Base-by-base conservation (phyloP, 2,329 filamentous ascomycete species). In the Alternaria postmessia region DNA sequence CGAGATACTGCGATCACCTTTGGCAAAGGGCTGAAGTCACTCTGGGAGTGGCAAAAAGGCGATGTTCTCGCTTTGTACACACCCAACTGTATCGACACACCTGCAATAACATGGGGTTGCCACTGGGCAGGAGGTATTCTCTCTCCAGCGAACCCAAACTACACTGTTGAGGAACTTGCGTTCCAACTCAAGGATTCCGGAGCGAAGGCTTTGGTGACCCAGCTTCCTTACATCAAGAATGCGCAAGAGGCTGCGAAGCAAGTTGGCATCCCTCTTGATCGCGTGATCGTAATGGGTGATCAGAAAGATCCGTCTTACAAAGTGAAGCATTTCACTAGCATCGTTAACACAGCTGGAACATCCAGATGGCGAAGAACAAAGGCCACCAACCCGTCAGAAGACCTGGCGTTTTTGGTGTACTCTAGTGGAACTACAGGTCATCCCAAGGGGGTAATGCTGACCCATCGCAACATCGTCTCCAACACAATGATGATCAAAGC, bases 371-470 rank as follows among this genome's bases (percentile, higher is more conserved):
- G 87, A 18, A 85, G 85, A 56, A 82, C 88, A 5, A 88, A 86
- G 68, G 69, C 65, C 7, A 79, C 93, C 52, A 83, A 91, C 49
- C 87, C 92, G 0, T 84, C 85, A 51, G 89, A 88, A 58, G 93
- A 97, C 74, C 77, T 95, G 26, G 90, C 92, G 0, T 96, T 95
- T 72, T 79, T 97, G 58, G 92, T 96, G 0, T 97, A 96, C 78
- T 93, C 89, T 51, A 94, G 90, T 7, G 94, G 94, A 7, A 98
- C 94, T 0, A 97, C 94, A 0, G 94, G 94, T 2, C 81, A 93
- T 51, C 94, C 94, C 0, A 98, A 98, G 79, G 94, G 94, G 16
- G 94, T 97, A 14, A 91, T 92, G 86, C 83, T 97, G 32, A 91
- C 88, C 7, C 94, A 98, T 78, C 78, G 81, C 65, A 97, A 97